Evolutionary conservation across 306 rosid genomes (phyloP).

Genomic region (Trifolium subterraneum): DNA sequence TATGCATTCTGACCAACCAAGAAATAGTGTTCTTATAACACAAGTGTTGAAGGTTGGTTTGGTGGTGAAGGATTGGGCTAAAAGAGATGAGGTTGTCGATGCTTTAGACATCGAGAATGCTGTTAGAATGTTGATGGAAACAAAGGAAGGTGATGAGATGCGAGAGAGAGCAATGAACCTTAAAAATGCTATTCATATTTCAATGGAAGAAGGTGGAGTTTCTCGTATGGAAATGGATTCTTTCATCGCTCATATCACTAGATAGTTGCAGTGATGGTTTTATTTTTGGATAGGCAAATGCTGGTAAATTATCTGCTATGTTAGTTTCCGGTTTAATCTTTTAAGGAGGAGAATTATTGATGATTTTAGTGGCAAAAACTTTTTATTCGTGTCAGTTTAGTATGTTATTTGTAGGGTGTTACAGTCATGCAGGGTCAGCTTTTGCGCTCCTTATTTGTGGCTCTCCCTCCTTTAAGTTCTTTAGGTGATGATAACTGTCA

Average conservation of each 20-base stretch:
- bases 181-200: slow-evolving; percentile 38
- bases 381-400: no score
- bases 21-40: slow-evolving; percentile 24
- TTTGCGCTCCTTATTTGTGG: no score
- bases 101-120: slow-evolving; percentile 45
- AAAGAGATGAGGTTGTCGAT: slow-evolving; percentile 37
- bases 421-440: no score
- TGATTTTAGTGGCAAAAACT: background rate
- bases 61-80: slow-evolving; percentile 47
- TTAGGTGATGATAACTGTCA: no score
- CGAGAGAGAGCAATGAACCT: slow-evolving; percentile 49
- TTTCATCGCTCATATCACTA: slow-evolving; percentile 64
- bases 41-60: slow-evolving; percentile 40
- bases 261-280: background rate
- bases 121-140: slow-evolving; percentile 48
- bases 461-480: no score
- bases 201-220: slow-evolving; percentile 50
- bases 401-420: no score
- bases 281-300: no score
- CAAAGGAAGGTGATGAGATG: slow-evolving; percentile 56
- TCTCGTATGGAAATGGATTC: slow-evolving; percentile 60
- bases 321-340: background rate
- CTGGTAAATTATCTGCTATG: background rate
- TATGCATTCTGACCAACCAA: slow-evolving; percentile 46
- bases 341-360: background rate